phyloP scores from a whole-genome alignment of 768 basidiomycete genomes.

The Auriscalpium vulgare region DNA sequence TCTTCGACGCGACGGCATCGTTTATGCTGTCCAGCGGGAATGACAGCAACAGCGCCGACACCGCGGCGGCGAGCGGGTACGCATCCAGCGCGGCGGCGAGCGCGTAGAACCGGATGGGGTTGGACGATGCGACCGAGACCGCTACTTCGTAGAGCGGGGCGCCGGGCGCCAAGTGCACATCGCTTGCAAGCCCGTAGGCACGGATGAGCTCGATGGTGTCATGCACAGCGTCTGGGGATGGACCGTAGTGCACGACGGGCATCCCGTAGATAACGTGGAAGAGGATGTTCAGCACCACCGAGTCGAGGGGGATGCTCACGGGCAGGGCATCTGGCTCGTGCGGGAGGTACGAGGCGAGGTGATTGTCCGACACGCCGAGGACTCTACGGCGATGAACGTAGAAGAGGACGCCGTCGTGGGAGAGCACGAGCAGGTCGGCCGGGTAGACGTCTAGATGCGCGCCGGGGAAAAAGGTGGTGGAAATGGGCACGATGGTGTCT shows the following conservation, averaged over 20 bases:
- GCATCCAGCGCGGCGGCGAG: slow-evolving; percentile 31
- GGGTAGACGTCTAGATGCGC: slow-evolving; percentile 4
- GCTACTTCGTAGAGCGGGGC: slow-evolving; percentile 26
- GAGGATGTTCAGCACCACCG: slow-evolving; percentile 25
- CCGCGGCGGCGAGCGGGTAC: slow-evolving; percentile 30
- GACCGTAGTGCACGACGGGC: slow-evolving; percentile 19
- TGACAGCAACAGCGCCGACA: slow-evolving; percentile 32
- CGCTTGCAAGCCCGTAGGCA: slow-evolving; percentile 21
- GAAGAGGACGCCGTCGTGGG: slow-evolving; percentile 26
- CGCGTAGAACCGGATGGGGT: slow-evolving; percentile 33
- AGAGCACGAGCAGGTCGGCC: slow-evolving; percentile 22
- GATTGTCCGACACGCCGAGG: slow-evolving; percentile 19
- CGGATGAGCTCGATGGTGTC: slow-evolving; percentile 18
- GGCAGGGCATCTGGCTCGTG: slow-evolving; percentile 6
- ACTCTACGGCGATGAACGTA: slow-evolving; percentile 22
- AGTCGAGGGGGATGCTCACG: slow-evolving; percentile 21
- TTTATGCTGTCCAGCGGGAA: slow-evolving; percentile 27
- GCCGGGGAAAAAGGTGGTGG: slow-evolving; percentile 17
- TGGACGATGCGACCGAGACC: slow-evolving; percentile 26
- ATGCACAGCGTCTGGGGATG: slow-evolving; percentile 21
- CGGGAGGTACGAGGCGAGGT: slow-evolving; percentile 13
- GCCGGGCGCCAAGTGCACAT: slow-evolving; percentile 19
- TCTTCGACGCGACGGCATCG: slow-evolving; percentile 29
- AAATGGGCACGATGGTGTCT: slow-evolving; percentile 10
- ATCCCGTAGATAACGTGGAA: slow-evolving; percentile 27